Evolutionary conservation across 2,329 filamentous ascomycete species (phyloP).

Genomic region (Pseudogymnoascus destructans): DNA sequence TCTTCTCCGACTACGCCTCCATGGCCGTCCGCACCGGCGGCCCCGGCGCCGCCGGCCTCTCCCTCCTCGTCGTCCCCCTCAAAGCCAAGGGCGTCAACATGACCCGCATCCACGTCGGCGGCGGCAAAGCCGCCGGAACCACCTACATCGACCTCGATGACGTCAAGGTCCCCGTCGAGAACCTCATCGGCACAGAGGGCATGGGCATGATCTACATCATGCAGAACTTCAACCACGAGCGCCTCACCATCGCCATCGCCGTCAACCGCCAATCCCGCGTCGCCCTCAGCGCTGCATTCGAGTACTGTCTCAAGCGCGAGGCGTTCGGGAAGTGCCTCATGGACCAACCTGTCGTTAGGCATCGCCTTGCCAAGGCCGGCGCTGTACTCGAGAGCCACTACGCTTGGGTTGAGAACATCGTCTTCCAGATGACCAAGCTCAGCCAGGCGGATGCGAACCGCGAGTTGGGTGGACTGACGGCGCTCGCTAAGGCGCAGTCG

Average conservation of each 20-base stretch:
- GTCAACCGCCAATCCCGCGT: conserved; percentile 50
- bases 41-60: conserved; percentile 49
- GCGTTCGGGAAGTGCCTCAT: conserved; percentile 56
- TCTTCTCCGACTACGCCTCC: conserved; percentile 53
- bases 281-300: conserved; percentile 44
- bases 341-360: conserved; percentile 61
- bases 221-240: conserved; percentile 72
- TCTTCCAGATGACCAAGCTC: conserved; percentile 53
- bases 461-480: conserved; percentile 58
- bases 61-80: conserved; percentile 57
- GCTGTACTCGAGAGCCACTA: conserved; percentile 55
- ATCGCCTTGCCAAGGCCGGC: conserved; percentile 56
- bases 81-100: conserved; percentile 55
- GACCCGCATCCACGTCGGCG: conserved; percentile 53
- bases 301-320: conserved; percentile 51
- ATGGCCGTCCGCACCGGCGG: conserved; percentile 62
- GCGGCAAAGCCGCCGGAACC: conserved; percentile 52
- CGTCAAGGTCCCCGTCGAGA: conserved; percentile 56
- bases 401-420: conserved; percentile 60
- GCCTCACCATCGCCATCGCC: conserved; percentile 51
- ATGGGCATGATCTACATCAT: conserved; percentile 62
- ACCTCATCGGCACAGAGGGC: conserved; percentile 57
- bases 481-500: conserved; percentile 57
- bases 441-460: conserved; percentile 43
- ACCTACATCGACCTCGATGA: conserved; percentile 68